Evolutionary conservation across 2,329 filamentous ascomycete genomes (phyloP).

Genomic region (Sarocladium brachiariae): DNA sequence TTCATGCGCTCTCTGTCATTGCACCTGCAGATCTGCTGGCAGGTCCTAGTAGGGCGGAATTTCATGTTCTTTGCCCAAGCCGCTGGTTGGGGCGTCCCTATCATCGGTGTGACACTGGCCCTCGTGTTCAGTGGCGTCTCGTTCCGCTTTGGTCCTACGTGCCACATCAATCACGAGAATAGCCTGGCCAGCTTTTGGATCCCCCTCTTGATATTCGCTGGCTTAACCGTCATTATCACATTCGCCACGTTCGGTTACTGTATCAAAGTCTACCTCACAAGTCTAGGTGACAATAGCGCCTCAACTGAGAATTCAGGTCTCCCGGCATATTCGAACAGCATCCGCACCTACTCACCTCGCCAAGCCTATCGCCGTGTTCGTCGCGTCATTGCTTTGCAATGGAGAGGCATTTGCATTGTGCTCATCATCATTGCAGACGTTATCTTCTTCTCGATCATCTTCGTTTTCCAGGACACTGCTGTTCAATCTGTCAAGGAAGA

Average conservation of each 20-base stretch:
- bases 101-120: constrained; percentile 66
- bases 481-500: constrained; percentile 52
- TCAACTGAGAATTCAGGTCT: constrained; percentile 67
- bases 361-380: constrained; percentile 83
- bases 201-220: constrained; percentile 73
- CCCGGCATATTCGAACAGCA: constrained; percentile 64
- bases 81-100: constrained; percentile 77
- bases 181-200: constrained; percentile 86
- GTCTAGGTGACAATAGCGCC: constrained; percentile 64
- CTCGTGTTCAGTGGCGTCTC: constrained; percentile 86
- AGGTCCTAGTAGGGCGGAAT: constrained; percentile 75
- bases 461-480: constrained; percentile 78
- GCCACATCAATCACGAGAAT: constrained; percentile 87
- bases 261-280: constrained; percentile 87
- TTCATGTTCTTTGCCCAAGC: constrained; percentile 85
- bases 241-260: constrained; percentile 86
- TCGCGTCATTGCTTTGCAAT: constrained; percentile 84
- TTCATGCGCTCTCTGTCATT: constrained; percentile 86
- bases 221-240: constrained; percentile 70
- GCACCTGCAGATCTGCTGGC: constrained; percentile 97
- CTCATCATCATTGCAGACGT: constrained; percentile 86
- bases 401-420: constrained; percentile 87
- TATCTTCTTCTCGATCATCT: constrained; percentile 87
- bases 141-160: constrained; percentile 84
- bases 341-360: constrained; percentile 59